phyloP scores from a whole-genome alignment of 768 basidiomycete species.

The Xanthoconium purpureum region DNA sequence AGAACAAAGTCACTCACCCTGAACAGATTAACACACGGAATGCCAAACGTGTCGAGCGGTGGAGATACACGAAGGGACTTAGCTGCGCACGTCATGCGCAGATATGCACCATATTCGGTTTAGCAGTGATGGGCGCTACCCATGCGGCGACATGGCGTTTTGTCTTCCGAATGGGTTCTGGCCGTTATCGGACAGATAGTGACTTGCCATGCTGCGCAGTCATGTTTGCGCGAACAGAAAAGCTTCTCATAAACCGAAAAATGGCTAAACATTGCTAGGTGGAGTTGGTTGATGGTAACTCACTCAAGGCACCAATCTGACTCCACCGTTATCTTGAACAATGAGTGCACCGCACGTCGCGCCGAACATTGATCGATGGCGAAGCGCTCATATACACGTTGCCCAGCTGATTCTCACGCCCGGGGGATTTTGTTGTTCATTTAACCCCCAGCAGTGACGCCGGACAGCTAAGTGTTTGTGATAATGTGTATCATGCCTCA shows the following conservation, averaged over 20 bases:
- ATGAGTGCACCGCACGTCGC: background rate
- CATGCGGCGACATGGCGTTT: background rate
- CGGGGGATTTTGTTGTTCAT: background rate
- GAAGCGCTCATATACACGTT: background rate
- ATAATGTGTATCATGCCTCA: background rate
- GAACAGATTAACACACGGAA: background rate
- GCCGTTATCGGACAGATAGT: background rate
- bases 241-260: background rate
- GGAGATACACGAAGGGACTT: background rate
- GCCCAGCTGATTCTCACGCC: constrained; percentile 1
- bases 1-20: background rate
- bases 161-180: background rate
- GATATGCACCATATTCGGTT: background rate
- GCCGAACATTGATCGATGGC: background rate
- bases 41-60: background rate
- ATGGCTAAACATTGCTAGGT: background rate
- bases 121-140: background rate
- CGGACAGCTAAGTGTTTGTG: background rate
- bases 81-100: background rate
- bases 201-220: background rate
- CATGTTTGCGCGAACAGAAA: background rate
- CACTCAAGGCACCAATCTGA: background rate
- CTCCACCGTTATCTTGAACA: constrained; percentile 1
- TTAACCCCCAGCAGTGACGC: background rate
- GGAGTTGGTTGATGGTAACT: background rate